Conservation (phyloP, 371 early-diverging fungal genomes). For the Entomophthora muscae region DNA sequence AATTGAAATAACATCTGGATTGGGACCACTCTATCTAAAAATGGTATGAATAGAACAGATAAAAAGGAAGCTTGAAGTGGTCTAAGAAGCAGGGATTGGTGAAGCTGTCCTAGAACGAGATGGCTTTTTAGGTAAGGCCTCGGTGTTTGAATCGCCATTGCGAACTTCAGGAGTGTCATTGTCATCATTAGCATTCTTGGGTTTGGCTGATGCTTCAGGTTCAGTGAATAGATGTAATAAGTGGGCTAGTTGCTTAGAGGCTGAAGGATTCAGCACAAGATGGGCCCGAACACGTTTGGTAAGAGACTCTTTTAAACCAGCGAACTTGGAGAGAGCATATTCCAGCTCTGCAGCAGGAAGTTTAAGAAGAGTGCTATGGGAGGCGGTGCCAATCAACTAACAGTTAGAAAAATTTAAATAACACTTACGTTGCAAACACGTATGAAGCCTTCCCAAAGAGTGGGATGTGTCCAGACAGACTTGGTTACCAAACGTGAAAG, state of each 20-base stretch:
- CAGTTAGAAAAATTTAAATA: not conserved
- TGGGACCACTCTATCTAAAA: too few relatives aligned
- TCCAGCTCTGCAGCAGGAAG: not conserved
- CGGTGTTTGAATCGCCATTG: too few relatives aligned
- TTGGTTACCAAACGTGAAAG: not conserved
- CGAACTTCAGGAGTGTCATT: too few relatives aligned
- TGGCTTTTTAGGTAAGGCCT: too few relatives aligned
- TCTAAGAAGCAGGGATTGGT: too few relatives aligned
- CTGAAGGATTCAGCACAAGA: not conserved
- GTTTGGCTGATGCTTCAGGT: not conserved
- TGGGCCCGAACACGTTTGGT: not conserved
- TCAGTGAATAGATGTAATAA: not conserved
- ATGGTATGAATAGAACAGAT: too few relatives aligned
- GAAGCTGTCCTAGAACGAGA: too few relatives aligned
- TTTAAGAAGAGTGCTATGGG: not conserved
- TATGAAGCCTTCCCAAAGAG: not conserved
- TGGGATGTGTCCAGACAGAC: not conserved
- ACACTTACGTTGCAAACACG: not conserved
- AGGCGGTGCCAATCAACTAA: not conserved
- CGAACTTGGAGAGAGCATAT: not conserved
- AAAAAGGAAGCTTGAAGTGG: too few relatives aligned
- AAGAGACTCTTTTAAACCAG: not conserved
- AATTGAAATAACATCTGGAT: too few relatives aligned
- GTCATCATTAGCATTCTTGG: too few relatives aligned
- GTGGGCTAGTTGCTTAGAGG: not conserved